Evolutionary conservation across 2,329 filamentous ascomycete genomes (phyloP), one percentile per base, ranked within the genome.

Genomic region (Aspergillus nomiae): DNA sequence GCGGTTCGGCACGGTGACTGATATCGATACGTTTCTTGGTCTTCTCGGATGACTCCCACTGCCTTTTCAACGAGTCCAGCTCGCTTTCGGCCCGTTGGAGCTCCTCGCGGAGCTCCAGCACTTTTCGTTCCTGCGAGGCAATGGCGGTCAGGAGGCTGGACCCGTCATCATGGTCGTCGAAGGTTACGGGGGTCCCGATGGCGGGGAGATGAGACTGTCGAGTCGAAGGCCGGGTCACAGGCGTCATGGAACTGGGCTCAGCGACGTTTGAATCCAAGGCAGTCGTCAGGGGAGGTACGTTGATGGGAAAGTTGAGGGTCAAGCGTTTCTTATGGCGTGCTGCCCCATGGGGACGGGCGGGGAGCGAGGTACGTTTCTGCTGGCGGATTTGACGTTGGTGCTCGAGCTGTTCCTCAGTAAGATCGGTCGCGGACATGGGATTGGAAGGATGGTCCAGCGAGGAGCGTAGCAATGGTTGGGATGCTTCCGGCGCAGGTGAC

Each of bases 61-160:
- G 90, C 71, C 87, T 90, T 82, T 97, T 98, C 65, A 99, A 82
- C 48, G 82, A 86, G 54, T 83, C 82, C 46, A 99, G 82, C 54
- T 96, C 91, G 14, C 82, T 80, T 75, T 99, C 94, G 7, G 95
- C 94, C 63, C 89, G 89, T 28, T 83, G 81, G n/a, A 99, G 83
- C 77, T 98, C 94, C 76, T 99, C 95, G 63, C 89, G 90, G 58
- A 99, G 82, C 78, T 98, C 95, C 62, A 99, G 81, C 1, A 99
- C 94, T 68, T 88, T 89, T 62, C 95, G 86, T 80, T 99, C 95
- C 79, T 98, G 94, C 16, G 92, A 89, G 51, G 95, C 95, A 71
- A 99, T 90, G 62, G 94, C 91, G 65, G 92, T 94, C 68, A 99
- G 89, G 71, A 97, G 91, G 57, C 89, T 84, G 71, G 85, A 86